These are phyloP conservation scores for Yamadazyma trypodendri DNA, from an alignment of 1,139 yeast genomes.

Conservation along the genomic window DNA sequence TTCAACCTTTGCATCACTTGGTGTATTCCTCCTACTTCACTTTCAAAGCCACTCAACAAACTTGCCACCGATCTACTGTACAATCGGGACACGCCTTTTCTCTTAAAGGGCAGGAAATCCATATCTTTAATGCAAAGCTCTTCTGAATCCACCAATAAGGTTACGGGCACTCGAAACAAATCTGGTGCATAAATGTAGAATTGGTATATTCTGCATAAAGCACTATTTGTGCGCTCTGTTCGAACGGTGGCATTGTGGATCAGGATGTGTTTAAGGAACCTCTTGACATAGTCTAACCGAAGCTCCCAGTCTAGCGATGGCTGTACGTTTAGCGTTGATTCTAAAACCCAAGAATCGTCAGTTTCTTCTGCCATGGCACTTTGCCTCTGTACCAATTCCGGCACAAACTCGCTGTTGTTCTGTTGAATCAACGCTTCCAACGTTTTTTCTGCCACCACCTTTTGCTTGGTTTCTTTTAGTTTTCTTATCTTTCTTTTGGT, in stretches of 20 bases:
- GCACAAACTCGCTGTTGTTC: conserved; percentile 19
- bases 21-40: background rate
- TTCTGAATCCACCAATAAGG: conserved; percentile 18
- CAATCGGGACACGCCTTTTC: no score
- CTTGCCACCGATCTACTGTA: background rate
- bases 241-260: conserved; percentile 8
- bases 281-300: conserved; percentile 25
- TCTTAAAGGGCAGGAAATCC: background rate
- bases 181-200: conserved; percentile 23
- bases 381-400: conserved; percentile 3
- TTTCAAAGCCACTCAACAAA: background rate
- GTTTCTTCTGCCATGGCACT: conserved; percentile 11
- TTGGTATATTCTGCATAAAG: conserved; percentile 18
- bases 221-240: conserved; percentile 1
- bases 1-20: conserved; percentile 18
- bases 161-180: conserved; percentile 23
- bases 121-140: background rate
- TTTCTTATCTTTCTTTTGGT: conserved; percentile 18
- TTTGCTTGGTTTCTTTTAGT: conserved; percentile 18
- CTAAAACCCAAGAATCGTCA: conserved; percentile 23
- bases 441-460: conserved; percentile 16
- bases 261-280: conserved; percentile 17
- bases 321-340: conserved; percentile 28
- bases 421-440: conserved; percentile 24
- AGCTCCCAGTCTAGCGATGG: conserved; percentile 39